phyloP scores from a whole-genome alignment of 2,329 filamentous ascomycete species.

The Aspergillus ibericus region DNA sequence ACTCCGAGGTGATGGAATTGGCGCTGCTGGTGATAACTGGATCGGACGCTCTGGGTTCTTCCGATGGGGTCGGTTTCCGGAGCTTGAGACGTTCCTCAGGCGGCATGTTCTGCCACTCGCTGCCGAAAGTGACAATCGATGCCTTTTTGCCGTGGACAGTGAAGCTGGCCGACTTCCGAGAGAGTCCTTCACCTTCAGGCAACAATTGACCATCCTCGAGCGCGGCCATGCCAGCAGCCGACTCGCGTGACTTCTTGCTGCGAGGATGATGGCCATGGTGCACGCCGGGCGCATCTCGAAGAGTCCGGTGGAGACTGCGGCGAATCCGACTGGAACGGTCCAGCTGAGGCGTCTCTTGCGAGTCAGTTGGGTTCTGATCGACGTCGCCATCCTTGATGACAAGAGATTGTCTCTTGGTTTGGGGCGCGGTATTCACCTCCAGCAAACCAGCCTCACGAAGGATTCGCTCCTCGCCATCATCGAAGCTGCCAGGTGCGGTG shows the following conservation, averaged over 20 bases:
- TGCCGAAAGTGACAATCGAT: slow-evolving; percentile 92
- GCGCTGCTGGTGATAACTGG: slow-evolving; percentile 27
- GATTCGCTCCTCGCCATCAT: slow-evolving; percentile 67
- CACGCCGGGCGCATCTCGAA: slow-evolving; percentile 75
- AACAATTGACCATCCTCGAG: slow-evolving; percentile 50
- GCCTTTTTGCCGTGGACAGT: slow-evolving; percentile 98
- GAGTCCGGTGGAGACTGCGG: slow-evolving; percentile 82
- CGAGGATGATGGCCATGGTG: slow-evolving; percentile 60
- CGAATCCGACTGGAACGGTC: slow-evolving; percentile 67
- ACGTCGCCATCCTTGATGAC: slow-evolving; percentile 46
- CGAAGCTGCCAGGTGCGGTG: slow-evolving; percentile 46
- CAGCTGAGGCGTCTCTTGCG: slow-evolving; percentile 43
- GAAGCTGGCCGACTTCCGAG: slow-evolving; percentile 82
- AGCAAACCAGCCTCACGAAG: slow-evolving; percentile 68
- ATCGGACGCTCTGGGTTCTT: slow-evolving; percentile 40
- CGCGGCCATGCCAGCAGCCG: slow-evolving; percentile 58
- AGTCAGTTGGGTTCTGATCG: slow-evolving; percentile 41
- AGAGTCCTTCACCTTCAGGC: slow-evolving; percentile 66
- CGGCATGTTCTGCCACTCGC: slow-evolving; percentile 79
- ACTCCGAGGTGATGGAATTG: slow-evolving; percentile 30
- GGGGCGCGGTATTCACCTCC: slow-evolving; percentile 47
- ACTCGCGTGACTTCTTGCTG: slow-evolving; percentile 75
- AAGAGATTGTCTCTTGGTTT: slow-evolving; percentile 43
- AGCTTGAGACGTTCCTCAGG: slow-evolving; percentile 70
- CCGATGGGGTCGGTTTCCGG: slow-evolving; percentile 51